Conservation (phyloP, 2,329 filamentous ascomycete species). For the Coniochaeta hoffmannii region DNA sequence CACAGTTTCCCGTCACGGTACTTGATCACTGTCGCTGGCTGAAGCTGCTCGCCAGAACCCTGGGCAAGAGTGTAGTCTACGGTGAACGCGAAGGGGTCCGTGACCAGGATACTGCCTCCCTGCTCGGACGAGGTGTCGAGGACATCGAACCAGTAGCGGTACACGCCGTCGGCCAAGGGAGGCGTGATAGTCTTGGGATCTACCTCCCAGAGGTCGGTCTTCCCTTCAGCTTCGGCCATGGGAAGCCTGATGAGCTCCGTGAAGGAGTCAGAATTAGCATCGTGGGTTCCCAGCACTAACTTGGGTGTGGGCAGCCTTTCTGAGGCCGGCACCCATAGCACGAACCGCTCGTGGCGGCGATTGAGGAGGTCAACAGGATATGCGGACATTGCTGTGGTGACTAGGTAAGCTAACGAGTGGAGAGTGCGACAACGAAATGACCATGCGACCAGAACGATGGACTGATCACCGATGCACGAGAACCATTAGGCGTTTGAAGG, state of each 20-base stretch:
- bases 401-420: too few species aligned
- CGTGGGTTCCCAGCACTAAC: constrained; percentile 11
- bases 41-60: constrained; percentile 5
- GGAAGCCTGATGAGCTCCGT: constrained; percentile 12
- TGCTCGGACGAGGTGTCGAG: constrained; percentile 8
- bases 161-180: constrained; percentile 8
- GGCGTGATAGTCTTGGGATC: constrained; percentile 13
- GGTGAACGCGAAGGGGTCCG: constrained; percentile 15
- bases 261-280: constrained; percentile 3
- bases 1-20: constrained; percentile 9
- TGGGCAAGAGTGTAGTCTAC: constrained; percentile 12
- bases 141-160: constrained; percentile 16
- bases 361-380: constrained; percentile 9
- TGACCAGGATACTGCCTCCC: constrained; percentile 6
- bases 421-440: too few species aligned
- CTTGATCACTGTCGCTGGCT: constrained; percentile 15
- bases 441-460: too few species aligned
- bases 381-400: background rate
- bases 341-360: constrained; percentile 10
- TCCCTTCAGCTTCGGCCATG: constrained; percentile 32
- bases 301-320: constrained; percentile 3
- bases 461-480: too few species aligned
- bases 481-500: too few species aligned
- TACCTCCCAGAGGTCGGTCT: constrained; percentile 35
- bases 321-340: constrained; percentile 15